Evolutionary conservation across 1,139 yeast species (phyloP).

Genomic region (Saccharomyces hybrid): DNA sequence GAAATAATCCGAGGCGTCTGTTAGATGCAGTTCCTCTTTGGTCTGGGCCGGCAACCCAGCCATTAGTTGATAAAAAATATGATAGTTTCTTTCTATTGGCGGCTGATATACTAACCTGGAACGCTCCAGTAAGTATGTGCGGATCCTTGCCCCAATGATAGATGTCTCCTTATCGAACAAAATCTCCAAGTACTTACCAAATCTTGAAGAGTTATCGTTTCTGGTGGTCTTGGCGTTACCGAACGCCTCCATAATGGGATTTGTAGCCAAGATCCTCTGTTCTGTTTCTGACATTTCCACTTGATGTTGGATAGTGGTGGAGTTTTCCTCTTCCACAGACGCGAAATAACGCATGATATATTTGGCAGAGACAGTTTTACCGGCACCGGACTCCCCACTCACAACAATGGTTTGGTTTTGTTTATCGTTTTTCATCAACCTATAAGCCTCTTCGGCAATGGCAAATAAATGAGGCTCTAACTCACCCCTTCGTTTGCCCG

Average conservation of each 20-base stretch:
- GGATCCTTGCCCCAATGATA: conserved; percentile 89
- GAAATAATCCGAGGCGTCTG: conserved; percentile 61
- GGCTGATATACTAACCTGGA: conserved; percentile 96
- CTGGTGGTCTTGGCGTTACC: conserved; percentile 98
- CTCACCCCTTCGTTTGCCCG: conserved; percentile 89
- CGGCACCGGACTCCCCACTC: conserved; percentile 98
- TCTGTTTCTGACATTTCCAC: conserved; percentile 86
- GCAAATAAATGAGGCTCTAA: conserved; percentile 97
- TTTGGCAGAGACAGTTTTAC: conserved; percentile 96
- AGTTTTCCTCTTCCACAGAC: conserved; percentile 59
- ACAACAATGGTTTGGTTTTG: conserved; percentile 95
- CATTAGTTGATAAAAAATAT: conserved; percentile 86
- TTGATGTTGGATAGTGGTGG: conserved; percentile 34
- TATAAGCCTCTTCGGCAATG: conserved; percentile 95
- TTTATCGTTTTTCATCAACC: conserved; percentile 83
- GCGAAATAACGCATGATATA: conserved; percentile 98
- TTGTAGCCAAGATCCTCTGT: conserved; percentile 91
- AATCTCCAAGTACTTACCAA: conserved; percentile 92
- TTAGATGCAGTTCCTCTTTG: conserved; percentile 52
- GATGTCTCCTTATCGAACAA: conserved; percentile 67
- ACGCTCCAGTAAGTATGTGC: conserved; percentile 89
- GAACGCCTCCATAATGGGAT: conserved; percentile 98
- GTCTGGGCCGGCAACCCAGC: conserved; percentile 66
- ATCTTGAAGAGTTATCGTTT: conserved; percentile 94
- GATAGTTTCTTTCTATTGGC: conserved; percentile 84